Percentiles rank a stretch among this genome's conserved stretches.
Evolutionary conservation across 2,329 filamentous ascomycete genomes (phyloP).

Genomic region (Coniochaeta ligniaria): DNA sequence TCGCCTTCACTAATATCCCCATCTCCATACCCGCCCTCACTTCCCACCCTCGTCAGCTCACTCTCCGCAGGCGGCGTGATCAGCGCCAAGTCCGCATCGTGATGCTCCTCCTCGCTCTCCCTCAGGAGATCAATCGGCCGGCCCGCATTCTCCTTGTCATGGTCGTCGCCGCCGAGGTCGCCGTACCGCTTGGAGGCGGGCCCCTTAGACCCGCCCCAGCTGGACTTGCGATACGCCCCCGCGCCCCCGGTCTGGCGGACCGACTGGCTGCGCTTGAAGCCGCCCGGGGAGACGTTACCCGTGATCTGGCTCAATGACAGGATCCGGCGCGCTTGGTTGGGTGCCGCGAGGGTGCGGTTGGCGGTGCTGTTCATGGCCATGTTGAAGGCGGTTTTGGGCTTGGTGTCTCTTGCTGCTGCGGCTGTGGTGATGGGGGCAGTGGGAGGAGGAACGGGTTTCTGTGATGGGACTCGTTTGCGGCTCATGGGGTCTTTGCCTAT

Average conservation of each 20-base stretch:
- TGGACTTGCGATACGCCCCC: conserved; percentile 55
- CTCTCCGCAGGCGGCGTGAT: neutral
- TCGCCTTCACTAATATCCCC: conserved; percentile 41
- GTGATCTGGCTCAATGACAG: conserved; percentile 87
- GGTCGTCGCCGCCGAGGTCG: conserved; percentile 47
- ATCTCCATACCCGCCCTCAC: neutral
- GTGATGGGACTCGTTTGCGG: conserved; percentile 45
- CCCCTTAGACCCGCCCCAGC: conserved; percentile 50
- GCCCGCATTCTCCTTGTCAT: conserved; percentile 26
- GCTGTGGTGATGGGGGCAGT: conserved; percentile 10
- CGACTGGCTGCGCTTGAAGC: conserved; percentile 71
- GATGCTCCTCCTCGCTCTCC: conserved; percentile 35
- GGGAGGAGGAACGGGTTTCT: conserved; percentile 26
- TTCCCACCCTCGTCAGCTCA: neutral
- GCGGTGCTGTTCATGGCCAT: conserved; percentile 41
- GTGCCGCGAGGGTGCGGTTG: conserved; percentile 37
- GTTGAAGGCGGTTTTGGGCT: conserved; percentile 33
- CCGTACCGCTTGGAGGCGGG: conserved; percentile 35
- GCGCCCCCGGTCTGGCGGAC: conserved; percentile 53
- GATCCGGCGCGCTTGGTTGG: conserved; percentile 66
- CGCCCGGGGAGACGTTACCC: conserved; percentile 58
- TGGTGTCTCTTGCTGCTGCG: conserved; percentile 9
- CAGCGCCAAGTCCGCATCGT: conserved; percentile 9
- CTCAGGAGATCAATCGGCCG: conserved; percentile 26
- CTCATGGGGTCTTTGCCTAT: conserved; percentile 49